phyloP scores from a whole-genome alignment of 495 filamentous ascomycete species.

The Xylaria telfairii region DNA sequence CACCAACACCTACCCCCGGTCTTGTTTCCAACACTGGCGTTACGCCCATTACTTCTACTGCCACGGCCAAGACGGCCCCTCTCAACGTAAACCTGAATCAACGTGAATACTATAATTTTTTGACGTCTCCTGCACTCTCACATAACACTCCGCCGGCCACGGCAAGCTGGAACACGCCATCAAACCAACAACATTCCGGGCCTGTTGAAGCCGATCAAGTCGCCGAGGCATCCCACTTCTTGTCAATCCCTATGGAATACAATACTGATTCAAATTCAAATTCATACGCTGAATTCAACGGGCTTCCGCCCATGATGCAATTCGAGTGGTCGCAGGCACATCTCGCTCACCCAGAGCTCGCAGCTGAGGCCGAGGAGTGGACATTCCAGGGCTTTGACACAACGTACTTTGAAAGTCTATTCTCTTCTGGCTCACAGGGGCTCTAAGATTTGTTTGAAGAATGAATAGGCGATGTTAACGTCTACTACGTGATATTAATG shows the following conservation, averaged over 20 bases:
- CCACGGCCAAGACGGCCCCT: background rate
- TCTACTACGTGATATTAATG: background rate
- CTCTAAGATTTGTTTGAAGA: background rate
- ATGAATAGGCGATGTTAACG: too few species aligned
- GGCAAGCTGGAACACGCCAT: constrained; percentile 6
- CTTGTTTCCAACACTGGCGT: background rate
- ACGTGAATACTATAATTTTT: background rate
- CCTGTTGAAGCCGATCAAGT: background rate
- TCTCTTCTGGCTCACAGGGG: constrained; percentile 25
- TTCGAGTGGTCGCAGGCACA: constrained; percentile 35
- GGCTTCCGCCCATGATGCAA: constrained; percentile 35
- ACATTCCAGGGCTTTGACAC: constrained; percentile 51
- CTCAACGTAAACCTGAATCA: background rate
- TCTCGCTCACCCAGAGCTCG: constrained; percentile 31
- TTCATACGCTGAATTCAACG: constrained; percentile 31
- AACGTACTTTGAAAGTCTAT: constrained; percentile 42
- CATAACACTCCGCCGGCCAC: background rate
- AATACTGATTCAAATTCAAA: constrained; percentile 7
- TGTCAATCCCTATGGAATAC: constrained; percentile 11
- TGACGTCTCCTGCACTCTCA: background rate
- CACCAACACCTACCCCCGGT: background rate
- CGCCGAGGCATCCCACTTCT: constrained; percentile 9
- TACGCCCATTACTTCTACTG: background rate
- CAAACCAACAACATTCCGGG: background rate
- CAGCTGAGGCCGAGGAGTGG: constrained; percentile 48